Conservation (phyloP, 129 eudicot genomes). For the Escallonia herrerae region DNA sequence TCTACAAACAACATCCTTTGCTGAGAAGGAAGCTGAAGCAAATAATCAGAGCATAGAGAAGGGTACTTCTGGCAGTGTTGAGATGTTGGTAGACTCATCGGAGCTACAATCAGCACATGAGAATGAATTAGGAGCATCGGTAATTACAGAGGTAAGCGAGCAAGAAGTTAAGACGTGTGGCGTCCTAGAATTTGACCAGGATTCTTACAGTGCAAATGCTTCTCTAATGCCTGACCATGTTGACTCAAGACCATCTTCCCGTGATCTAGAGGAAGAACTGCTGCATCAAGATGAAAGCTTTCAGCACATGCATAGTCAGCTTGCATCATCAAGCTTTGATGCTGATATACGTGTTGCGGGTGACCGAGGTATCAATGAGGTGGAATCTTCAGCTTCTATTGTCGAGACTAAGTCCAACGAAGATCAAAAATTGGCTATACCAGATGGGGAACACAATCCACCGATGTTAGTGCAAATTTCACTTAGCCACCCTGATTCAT, state of each 20-base stretch:
- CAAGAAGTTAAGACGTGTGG: background rate
- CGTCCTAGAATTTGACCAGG: conserved; percentile 8
- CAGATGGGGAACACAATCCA: conserved; percentile 12
- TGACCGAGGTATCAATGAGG: too few relatives aligned
- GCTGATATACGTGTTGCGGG: too few relatives aligned
- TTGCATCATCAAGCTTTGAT: too few relatives aligned
- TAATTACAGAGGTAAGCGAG: conserved; percentile 7
- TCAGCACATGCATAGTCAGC: too few relatives aligned
- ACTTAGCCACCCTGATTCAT: conserved; percentile 1
- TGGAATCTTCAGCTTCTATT: too few relatives aligned
- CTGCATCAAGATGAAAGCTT: conserved; percentile 21
- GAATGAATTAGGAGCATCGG: background rate
- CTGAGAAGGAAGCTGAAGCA: conserved; percentile 27
- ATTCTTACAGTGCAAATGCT: conserved; percentile 8
- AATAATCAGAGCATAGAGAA: conserved; percentile 12
- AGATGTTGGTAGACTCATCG: conserved; percentile 11
- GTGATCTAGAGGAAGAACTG: conserved; percentile 7
- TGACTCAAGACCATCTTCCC: background rate
- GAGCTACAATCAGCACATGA: background rate
- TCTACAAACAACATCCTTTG: conserved; percentile 21
- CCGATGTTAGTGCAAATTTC: conserved; percentile 13
- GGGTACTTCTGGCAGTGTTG: conserved; percentile 2
- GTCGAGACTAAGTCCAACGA: too few relatives aligned
- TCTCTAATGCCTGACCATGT: conserved; percentile 7
- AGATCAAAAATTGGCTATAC: background rate